Percentiles rank a stretch among this genome's conserved stretches.
Evolutionary conservation across 257 asterid species (phyloP).

Genomic region (Paulownia fortunei): DNA sequence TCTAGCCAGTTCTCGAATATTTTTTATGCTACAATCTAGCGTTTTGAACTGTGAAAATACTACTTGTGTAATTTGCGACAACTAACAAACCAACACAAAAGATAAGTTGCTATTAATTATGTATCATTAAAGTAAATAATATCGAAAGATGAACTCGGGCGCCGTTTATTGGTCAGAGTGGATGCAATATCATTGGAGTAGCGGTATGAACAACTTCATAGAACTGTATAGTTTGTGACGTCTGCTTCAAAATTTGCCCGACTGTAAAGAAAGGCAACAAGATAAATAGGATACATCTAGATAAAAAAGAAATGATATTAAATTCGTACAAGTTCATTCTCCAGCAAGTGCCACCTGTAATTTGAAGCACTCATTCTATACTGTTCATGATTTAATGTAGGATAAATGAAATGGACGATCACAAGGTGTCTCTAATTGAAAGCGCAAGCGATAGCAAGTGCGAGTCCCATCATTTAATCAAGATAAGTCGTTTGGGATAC

Average conservation of each 20-base stretch:
- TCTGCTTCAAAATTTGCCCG: not conserved
- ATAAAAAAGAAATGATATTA: not conserved
- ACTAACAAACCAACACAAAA: too few species aligned
- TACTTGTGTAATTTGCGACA: too few species aligned
- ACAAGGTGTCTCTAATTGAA: not conserved
- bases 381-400: not conserved
- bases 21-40: not conserved
- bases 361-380: constrained; percentile 10
- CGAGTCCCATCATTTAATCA: not conserved
- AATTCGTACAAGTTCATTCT: not conserved
- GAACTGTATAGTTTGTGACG: not conserved
- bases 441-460: not conserved
- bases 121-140: too few species aligned
- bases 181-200: not conserved
- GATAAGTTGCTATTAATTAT: too few species aligned
- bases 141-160: too few species aligned
- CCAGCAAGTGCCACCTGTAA: constrained; percentile 22
- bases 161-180: not conserved
- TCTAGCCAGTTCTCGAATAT: not conserved
- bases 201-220: not conserved
- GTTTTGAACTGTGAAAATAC: too few species aligned
- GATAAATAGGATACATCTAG: not conserved
- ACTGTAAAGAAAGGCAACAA: not conserved
- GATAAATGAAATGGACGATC: not conserved
- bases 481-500: not conserved